Conservation (phyloP, 2,329 filamentous ascomycete species). For the Diaporthe nobilis region DNA sequence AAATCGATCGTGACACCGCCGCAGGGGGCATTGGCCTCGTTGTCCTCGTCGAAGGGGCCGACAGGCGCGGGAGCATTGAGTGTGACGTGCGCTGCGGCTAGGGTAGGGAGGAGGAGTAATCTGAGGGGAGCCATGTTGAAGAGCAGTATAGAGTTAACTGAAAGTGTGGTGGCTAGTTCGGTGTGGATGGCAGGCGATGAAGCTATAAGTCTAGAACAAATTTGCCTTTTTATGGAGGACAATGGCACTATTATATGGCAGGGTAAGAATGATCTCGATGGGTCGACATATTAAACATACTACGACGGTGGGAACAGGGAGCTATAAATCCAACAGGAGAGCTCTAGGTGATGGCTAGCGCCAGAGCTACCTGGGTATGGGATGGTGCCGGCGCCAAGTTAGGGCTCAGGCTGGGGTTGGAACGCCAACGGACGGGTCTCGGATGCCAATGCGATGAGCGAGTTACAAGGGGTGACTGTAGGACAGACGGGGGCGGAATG, state of each 20-base stretch:
- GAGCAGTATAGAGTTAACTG: too few relatives aligned
- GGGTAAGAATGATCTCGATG: background rate
- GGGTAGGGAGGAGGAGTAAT: slow-evolving; percentile 54
- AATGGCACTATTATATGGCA: background rate
- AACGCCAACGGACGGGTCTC: slow-evolving; percentile 25
- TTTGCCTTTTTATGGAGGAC: background rate
- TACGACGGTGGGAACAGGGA: background rate
- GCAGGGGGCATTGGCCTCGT: slow-evolving; percentile 64
- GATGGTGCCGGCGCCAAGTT: slow-evolving; percentile 14
- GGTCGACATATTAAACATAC: accelerated
- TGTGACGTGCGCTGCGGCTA: slow-evolving; percentile 67
- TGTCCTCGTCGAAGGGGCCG: slow-evolving; percentile 63
- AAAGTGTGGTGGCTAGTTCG: background rate
- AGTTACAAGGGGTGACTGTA: slow-evolving; percentile 8
- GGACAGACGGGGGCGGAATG: background rate
- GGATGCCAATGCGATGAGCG: slow-evolving; percentile 6
- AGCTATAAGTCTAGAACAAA: background rate
- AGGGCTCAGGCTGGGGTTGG: slow-evolving; percentile 13
- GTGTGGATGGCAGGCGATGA: background rate
- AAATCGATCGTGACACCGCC: slow-evolving; percentile 67
- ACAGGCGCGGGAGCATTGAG: slow-evolving; percentile 63
- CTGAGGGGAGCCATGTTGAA: slow-evolving; percentile 57
- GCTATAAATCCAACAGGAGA: background rate
- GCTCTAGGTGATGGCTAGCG: background rate
- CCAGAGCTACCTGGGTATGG: slow-evolving; percentile 12